phyloP scores from a whole-genome alignment of 768 basidiomycete genomes.

The Podaxis sp. region DNA sequence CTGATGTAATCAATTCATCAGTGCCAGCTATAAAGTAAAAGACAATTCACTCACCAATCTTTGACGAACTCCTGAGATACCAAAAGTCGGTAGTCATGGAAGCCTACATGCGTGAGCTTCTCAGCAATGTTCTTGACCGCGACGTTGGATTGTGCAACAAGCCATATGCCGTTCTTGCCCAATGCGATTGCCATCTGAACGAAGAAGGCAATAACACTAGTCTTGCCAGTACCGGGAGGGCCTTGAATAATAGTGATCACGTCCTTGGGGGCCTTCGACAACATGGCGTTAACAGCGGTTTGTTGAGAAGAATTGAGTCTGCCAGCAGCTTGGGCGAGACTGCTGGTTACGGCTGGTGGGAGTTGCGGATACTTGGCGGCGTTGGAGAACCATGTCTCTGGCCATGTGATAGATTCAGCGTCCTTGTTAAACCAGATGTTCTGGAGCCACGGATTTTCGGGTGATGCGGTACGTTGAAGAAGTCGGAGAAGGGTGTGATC shows the following conservation, averaged over 20 bases:
- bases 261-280: constrained; percentile 33
- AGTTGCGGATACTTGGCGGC: not conserved
- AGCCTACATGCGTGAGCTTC: constrained; percentile 58
- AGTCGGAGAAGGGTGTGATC: constrained; percentile 40
- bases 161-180: constrained; percentile 61
- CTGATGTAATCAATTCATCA: constrained; percentile 34
- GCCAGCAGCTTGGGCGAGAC: constrained; percentile 13
- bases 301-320: constrained; percentile 48
- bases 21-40: not conserved
- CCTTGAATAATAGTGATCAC: constrained; percentile 48
- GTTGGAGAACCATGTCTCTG: constrained; percentile 32
- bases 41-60: constrained; percentile 50
- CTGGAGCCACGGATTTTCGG: constrained; percentile 47
- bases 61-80: constrained; percentile 69
- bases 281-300: constrained; percentile 47
- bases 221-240: constrained; percentile 74
- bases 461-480: constrained; percentile 38
- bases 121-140: constrained; percentile 90
- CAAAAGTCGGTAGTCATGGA: constrained; percentile 61
- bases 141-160: constrained; percentile 83
- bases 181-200: constrained; percentile 44
- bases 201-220: constrained; percentile 68
- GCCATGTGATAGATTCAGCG: constrained; percentile 36
- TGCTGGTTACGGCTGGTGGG: constrained; percentile 3
- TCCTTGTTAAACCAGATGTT: constrained; percentile 47